Evolutionary conservation across 768 basidiomycete species (phyloP), one percentile per base, ranked within the genome.

Genomic region (Lactifluus pinguis): DNA sequence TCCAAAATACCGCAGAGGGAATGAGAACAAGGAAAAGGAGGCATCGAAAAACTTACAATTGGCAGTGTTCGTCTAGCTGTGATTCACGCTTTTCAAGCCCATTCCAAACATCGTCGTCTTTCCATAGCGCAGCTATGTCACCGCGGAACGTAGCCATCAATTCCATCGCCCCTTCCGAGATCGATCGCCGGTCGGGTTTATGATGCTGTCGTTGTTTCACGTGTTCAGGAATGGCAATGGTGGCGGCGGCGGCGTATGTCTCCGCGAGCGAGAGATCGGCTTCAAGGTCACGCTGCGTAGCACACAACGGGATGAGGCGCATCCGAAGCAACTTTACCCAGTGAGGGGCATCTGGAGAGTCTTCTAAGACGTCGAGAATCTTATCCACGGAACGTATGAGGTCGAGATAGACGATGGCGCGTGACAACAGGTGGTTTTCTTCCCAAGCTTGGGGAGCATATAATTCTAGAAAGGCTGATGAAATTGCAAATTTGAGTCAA

Each of bases 351-450:
- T 39, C 19, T 13, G 39, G 69, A 9, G 67, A 66, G 36, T 73
- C 65, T 15, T 68, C 42, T 49, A 76, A 64, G 44, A 70, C 69
- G 30, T 76, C 71, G 59, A 77, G 72, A 63, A 78, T 76, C 52
- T 72, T 64, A 25, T 73, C 69, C 56, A 77, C 70, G 3, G 76
- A 77, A 53, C 73, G 74, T 50, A 76, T 74, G 61, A 77, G 69
- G 66, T 77, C 76, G 54, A 92, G 82, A 60, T 87, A 86, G 10
- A 92, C 80, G 54, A 90, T 84, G 0, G 83, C 76, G 34, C 86
- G 80, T 88, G 89, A 91, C 36, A 84, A 83, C n/a, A 79, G 73
- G 13, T 86, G 82, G 67, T 91, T 87, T 50, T 76, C 75, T 55
- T 76, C 76, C 80, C 86, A 89, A 11, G 49, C 57, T 41, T 38